Percentiles rank a stretch among this genome's conserved stretches.
Evolutionary conservation across 129 eudicot genomes (phyloP).

Genomic region (Lactuca sativa): DNA sequence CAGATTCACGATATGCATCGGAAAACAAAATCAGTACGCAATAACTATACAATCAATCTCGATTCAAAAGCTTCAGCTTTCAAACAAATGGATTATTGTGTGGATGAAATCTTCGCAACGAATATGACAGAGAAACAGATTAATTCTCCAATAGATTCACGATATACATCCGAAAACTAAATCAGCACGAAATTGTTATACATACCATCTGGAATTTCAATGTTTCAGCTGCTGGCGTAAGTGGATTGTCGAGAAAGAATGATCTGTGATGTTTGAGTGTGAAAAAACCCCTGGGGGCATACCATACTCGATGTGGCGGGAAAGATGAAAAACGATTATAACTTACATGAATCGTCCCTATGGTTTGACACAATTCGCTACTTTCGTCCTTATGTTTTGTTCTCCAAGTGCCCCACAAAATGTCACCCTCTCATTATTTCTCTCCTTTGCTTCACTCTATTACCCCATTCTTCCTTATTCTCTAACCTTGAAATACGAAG

Average conservation of each 20-base stretch:
- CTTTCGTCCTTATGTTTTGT: no score
- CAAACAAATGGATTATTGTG: background rate
- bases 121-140: background rate
- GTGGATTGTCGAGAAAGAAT: background rate
- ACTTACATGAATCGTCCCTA: background rate
- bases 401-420: no score
- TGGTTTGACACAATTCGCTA: no score
- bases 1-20: background rate
- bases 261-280: conserved; percentile 9
- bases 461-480: no score
- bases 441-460: no score
- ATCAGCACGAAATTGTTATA: background rate
- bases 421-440: no score
- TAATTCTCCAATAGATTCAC: background rate
- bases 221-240: background rate
- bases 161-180: background rate
- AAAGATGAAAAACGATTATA: conserved; percentile 20
- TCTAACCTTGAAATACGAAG: no score
- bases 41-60: background rate
- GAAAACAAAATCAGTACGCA: background rate
- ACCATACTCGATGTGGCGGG: conserved; percentile 16
- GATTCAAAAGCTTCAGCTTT: background rate
- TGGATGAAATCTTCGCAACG: background rate
- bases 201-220: conserved; percentile 23
- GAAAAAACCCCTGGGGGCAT: background rate